Conservation (phyloP, 768 basidiomycete species). For the Mycena leptocephala region DNA sequence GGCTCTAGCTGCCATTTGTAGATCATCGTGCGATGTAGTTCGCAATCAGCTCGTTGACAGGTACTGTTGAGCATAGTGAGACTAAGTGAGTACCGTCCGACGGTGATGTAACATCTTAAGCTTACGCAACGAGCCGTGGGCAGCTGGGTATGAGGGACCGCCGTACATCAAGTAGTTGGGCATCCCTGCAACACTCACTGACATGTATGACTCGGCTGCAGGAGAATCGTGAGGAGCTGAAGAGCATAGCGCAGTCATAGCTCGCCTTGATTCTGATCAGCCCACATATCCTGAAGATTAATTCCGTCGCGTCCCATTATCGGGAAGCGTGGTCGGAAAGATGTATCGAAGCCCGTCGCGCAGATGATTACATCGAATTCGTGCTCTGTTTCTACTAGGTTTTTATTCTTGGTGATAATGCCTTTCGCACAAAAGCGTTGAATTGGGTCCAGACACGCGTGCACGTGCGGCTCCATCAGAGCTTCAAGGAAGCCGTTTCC, state of each 20-base stretch:
- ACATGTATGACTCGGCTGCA: background rate
- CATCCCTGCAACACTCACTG: conserved; percentile 4
- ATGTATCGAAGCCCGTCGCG: conserved; percentile 57
- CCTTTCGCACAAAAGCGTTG: conserved; percentile 48
- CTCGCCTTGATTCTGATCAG: background rate
- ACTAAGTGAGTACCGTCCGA: background rate
- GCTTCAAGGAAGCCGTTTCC: conserved; percentile 54
- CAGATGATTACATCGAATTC: conserved; percentile 55
- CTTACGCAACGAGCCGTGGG: background rate
- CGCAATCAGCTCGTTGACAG: background rate
- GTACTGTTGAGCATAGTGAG: background rate
- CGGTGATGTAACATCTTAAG: background rate
- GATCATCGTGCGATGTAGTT: conserved; percentile 1
- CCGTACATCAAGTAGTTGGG: background rate
- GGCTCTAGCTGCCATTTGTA: conserved; percentile 3
- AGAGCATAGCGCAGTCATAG: background rate
- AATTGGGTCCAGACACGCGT: conserved; percentile 35
- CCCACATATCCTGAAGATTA: conserved; percentile 50
- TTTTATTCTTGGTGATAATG: conserved; percentile 45
- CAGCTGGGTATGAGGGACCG: background rate
- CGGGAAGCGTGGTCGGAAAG: conserved; percentile 52
- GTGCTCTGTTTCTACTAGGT: conserved; percentile 34
- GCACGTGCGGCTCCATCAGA: conserved; percentile 31
- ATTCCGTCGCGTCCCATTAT: conserved; percentile 45
- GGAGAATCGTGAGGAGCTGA: background rate